Conservation (phyloP, 805 yeast genomes). For the Monosporozyma aerobia region DNA sequence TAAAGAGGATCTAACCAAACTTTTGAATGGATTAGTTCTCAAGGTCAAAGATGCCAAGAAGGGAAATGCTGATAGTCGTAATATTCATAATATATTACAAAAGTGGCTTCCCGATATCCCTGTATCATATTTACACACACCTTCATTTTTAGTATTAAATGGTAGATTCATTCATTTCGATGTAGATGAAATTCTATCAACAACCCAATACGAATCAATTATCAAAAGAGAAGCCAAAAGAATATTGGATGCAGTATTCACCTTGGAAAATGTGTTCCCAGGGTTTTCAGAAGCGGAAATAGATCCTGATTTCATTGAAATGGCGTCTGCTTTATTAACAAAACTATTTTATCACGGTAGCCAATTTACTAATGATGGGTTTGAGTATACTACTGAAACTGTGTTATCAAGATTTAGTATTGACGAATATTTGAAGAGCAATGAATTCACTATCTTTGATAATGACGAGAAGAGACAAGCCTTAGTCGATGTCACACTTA, state of each 20-base stretch:
- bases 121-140: conserved; percentile 18
- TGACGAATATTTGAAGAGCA: conserved; percentile 14
- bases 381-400: conserved; percentile 34
- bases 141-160: conserved; percentile 39
- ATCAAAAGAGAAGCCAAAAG: conserved; percentile 39
- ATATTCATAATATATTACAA: conserved; percentile 2
- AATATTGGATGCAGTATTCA: conserved; percentile 32
- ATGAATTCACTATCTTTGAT: conserved; percentile 17
- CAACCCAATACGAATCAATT: conserved; percentile 31
- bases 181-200: conserved; percentile 16
- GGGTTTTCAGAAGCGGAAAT: conserved; percentile 11
- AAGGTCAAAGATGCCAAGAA: conserved; percentile 1
- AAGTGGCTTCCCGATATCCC: conserved; percentile 25
- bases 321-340: conserved; percentile 35
- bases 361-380: conserved; percentile 23
- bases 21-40: background rate
- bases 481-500: conserved; percentile 44
- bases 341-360: conserved; percentile 34
- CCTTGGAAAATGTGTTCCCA: conserved; percentile 19
- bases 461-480: conserved; percentile 24
- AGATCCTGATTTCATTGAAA: conserved; percentile 40
- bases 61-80: too few species aligned
- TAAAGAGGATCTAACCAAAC: background rate
- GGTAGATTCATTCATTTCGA: conserved; percentile 42
- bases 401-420: conserved; percentile 43